Percentiles rank a stretch among this genome's conserved stretches.
Conservation (phyloP, 257 asterid genomes). For the Solanum chmielewskii region DNA sequence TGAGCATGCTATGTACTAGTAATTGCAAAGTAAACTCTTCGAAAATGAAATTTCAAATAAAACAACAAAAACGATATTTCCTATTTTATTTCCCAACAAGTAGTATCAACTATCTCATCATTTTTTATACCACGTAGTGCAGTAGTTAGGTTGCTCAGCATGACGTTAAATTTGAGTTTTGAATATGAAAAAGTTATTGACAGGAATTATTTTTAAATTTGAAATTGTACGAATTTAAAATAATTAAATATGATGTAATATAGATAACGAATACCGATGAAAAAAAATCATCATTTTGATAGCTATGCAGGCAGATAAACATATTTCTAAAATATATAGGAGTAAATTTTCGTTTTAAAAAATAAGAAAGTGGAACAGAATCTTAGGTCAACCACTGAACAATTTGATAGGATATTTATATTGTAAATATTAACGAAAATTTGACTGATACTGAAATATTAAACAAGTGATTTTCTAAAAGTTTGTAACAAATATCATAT, state of each 20-base stretch:
- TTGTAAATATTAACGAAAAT: not conserved
- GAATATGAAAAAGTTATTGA: no score
- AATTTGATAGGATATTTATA: not conserved
- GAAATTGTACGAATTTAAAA: accelerated
- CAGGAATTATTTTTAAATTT: accelerated
- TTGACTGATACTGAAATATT: not conserved
- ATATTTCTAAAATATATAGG: not conserved
- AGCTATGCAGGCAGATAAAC: not conserved
- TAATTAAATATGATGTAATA: no score
- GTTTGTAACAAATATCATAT: not conserved
- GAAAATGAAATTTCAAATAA: not conserved
- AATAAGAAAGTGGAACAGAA: conserved; percentile 4
- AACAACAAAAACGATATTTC: not conserved
- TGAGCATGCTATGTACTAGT: not conserved
- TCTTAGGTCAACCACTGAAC: conserved; percentile 30
- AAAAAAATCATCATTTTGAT: not conserved
- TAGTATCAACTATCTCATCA: not conserved
- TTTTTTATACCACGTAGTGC: not conserved
- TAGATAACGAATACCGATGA: accelerated
- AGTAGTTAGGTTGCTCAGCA: no score
- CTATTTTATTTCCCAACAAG: not conserved
- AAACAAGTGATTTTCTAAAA: not conserved
- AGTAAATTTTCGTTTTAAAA: not conserved
- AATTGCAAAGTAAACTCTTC: conserved; percentile 1
- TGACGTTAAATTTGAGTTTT: no score